These are phyloP conservation scores for Tricholoma matsutake DNA, from an alignment of 768 basidiomycete species.

Conservation along the genomic window DNA sequence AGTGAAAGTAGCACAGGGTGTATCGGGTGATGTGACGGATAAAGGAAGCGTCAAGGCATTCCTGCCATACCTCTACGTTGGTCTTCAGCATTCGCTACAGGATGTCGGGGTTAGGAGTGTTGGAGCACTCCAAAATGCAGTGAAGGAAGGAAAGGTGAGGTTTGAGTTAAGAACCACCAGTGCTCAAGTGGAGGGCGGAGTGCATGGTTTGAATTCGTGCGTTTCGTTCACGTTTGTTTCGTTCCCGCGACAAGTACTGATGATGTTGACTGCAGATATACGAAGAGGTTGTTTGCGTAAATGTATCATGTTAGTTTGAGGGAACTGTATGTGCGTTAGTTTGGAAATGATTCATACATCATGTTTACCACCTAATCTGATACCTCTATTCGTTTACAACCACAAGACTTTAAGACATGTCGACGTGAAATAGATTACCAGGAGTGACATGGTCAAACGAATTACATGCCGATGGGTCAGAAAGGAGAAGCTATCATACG, in stretches of 20 bases:
- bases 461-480: no score
- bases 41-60: constrained; percentile 95
- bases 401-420: no score
- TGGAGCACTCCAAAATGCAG: constrained; percentile 61
- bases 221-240: constrained; percentile 29
- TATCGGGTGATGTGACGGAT: constrained; percentile 95
- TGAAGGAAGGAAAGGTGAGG: constrained; percentile 62
- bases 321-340: not conserved
- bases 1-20: constrained; percentile 96
- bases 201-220: constrained; percentile 93
- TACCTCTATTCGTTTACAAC: no score
- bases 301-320: not conserved
- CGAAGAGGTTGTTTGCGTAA: constrained; percentile 36
- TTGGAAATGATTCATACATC: not conserved
- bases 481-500: no score
- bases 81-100: constrained; percentile 92
- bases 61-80: constrained; percentile 78
- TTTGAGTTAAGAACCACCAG: constrained; percentile 94
- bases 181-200: constrained; percentile 94
- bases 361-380: no score
- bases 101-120: constrained; percentile 83
- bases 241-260: not conserved
- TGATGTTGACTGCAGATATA: constrained; percentile 26
- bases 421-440: no score
- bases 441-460: no score